These are phyloP conservation scores for Colletotrichum sp. DNA, from an alignment of 2,329 filamentous ascomycete species.

Conservation along the genomic window DNA sequence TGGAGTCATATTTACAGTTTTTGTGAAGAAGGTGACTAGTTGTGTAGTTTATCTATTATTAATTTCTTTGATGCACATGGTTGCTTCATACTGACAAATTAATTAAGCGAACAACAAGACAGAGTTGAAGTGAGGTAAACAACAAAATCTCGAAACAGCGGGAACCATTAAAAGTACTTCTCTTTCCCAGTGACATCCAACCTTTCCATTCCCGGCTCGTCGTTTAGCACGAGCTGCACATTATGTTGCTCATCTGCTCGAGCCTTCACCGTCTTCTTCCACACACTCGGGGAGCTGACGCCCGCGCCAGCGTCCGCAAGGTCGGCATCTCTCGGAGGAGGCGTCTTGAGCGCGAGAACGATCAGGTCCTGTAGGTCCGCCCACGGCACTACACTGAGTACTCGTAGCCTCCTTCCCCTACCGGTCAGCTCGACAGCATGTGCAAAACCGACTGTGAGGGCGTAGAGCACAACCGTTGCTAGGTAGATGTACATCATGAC, in stretches of 20 bases:
- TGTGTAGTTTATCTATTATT: neutral
- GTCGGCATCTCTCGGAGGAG: neutral
- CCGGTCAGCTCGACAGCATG: neutral
- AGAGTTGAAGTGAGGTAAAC: rapidly evolving
- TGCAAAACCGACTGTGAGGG: neutral
- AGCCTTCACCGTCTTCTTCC: neutral
- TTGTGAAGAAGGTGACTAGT: rapidly evolving
- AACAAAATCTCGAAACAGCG: neutral
- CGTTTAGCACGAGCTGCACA: neutral
- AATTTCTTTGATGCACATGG: rapidly evolving
- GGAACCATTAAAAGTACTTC: neutral
- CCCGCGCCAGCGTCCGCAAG: neutral
- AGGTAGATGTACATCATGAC: neutral
- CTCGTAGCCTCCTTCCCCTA: neutral
- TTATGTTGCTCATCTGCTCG: neutral
- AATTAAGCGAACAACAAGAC: rapidly evolving
- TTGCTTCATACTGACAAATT: neutral
- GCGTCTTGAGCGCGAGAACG: neutral
- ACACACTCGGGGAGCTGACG: neutral
- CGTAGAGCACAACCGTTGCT: neutral
- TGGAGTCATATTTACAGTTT: neutral
- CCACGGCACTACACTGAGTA: neutral
- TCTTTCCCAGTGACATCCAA: neutral
- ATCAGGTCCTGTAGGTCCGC: conserved; percentile 6
- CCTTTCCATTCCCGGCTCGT: neutral